phyloP scores from a whole-genome alignment of 805 yeast species.

The Cyberlindnera euphorbiae region DNA sequence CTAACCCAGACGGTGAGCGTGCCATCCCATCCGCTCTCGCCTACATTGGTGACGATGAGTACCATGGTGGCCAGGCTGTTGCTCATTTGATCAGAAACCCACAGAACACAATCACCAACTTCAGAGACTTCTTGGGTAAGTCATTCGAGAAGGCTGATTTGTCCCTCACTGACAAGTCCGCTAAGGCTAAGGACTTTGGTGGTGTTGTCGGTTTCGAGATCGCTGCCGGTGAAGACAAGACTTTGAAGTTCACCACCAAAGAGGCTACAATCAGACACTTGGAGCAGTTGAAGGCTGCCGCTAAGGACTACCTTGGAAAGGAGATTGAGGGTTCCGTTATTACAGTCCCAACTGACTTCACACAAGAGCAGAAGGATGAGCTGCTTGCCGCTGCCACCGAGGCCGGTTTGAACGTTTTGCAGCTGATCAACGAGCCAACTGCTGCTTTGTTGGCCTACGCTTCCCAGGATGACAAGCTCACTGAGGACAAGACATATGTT shows the following conservation, averaged over 20 bases:
- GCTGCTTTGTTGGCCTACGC: conserved; percentile 86
- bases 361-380: conserved; percentile 64
- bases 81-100: conserved; percentile 92
- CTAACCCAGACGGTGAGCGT: conserved; percentile 99
- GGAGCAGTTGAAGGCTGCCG: conserved; percentile 75
- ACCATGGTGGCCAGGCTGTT: conserved; percentile 94
- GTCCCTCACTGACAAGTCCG: conserved; percentile 56
- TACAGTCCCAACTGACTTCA: conserved; percentile 86
- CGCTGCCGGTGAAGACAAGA: conserved; percentile 39
- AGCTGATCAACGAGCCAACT: conserved; percentile 87
- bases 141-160: conserved; percentile 66
- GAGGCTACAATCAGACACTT: conserved; percentile 84
- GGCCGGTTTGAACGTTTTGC: conserved; percentile 78
- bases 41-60: conserved; percentile 91
- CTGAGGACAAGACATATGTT: conserved; percentile 70
- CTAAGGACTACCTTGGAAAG: conserved; percentile 87
- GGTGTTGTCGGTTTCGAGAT: conserved; percentile 71
- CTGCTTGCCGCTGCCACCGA: conserved; percentile 55
- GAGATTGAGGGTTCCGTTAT: conserved; percentile 77
- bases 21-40: conserved; percentile 89
- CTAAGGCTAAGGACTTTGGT: conserved; percentile 58
- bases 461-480: conserved; percentile 32
- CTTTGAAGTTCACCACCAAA: conserved; percentile 50
- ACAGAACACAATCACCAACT: conserved; percentile 77
- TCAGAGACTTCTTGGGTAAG: conserved; percentile 89